Percentiles rank a stretch among this genome's conserved stretches.
Conservation (phyloP, 768 basidiomycete species). For the Phallus indusiatus region DNA sequence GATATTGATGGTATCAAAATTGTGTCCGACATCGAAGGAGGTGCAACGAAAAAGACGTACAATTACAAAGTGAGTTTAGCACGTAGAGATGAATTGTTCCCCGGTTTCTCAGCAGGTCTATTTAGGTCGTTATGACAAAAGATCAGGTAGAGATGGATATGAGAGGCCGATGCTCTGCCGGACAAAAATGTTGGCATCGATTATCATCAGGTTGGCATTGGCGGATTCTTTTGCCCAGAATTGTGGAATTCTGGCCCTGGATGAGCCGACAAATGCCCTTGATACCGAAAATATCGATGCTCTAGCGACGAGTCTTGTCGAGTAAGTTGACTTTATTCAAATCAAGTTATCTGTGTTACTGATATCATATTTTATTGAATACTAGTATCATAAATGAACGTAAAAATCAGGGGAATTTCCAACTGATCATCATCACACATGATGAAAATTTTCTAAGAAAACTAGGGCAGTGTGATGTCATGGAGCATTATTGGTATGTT, state of each 20-base stretch:
- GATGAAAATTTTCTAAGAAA: constrained; percentile 92
- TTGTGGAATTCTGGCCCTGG: constrained; percentile 93
- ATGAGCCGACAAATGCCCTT: constrained; percentile 96
- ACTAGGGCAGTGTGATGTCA: constrained; percentile 82
- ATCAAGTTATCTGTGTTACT: background rate
- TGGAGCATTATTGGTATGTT: constrained; percentile 88
- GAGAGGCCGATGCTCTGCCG: constrained; percentile 96
- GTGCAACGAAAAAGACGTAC: constrained; percentile 84
- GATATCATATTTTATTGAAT: background rate
- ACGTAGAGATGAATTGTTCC: constrained; percentile 2
- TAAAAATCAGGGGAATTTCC: constrained; percentile 84
- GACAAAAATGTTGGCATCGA: constrained; percentile 96
- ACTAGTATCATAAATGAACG: constrained; percentile 89
- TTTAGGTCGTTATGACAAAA: constrained; percentile 96
- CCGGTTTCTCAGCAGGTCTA: constrained; percentile 7
- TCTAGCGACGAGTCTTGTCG: constrained; percentile 81
- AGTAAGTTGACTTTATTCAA: constrained; percentile 44
- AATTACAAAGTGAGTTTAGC: constrained; percentile 74
- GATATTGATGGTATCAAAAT: constrained; percentile 98
- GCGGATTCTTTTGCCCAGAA: constrained; percentile 97
- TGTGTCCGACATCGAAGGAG: constrained; percentile 86
- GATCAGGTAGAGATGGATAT: constrained; percentile 99
- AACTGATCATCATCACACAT: constrained; percentile 94
- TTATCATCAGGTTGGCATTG: constrained; percentile 93
- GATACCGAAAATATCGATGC: constrained; percentile 96